A percentile compares a stretch with the other conserved stretches of the same genome.
These are phyloP conservation scores for Aurifilum marmelostoma DNA, from an alignment of 2,329 filamentous ascomycete genomes.

Conservation along the genomic window DNA sequence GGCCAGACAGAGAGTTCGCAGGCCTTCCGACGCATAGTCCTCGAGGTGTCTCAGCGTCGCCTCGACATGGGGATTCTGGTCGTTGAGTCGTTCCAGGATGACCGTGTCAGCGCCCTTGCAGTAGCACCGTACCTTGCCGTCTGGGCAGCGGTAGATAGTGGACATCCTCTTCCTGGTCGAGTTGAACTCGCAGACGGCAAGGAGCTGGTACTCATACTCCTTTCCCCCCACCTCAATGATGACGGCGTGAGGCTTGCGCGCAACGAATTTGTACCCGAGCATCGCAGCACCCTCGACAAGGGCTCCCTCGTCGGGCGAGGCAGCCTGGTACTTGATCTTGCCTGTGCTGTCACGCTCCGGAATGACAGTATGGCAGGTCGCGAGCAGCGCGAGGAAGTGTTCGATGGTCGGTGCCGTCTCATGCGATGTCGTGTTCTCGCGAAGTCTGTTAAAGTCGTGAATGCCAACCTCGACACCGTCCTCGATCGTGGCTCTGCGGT, in stretches of 20 bases:
- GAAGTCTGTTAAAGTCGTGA: slow-evolving; percentile 79
- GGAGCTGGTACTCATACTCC: slow-evolving; percentile 81
- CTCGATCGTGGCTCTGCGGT: slow-evolving; percentile 77
- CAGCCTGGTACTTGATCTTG: slow-evolving; percentile 95
- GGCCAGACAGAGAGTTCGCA: slow-evolving; percentile 91
- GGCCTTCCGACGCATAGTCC: slow-evolving; percentile 94
- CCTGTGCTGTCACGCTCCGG: slow-evolving; percentile 79
- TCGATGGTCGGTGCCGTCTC: slow-evolving; percentile 59
- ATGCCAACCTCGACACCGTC: slow-evolving; percentile 79
- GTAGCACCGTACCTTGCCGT: slow-evolving; percentile 92
- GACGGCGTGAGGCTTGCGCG: slow-evolving; percentile 86
- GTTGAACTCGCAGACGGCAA: slow-evolving; percentile 99
- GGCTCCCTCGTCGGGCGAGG: slow-evolving; percentile 96
- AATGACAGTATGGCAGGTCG: slow-evolving; percentile 96
- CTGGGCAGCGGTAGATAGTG: slow-evolving; percentile 92
- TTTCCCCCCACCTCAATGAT: slow-evolving; percentile 76
- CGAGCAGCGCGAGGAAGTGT: slow-evolving; percentile 84
- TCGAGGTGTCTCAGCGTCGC: slow-evolving; percentile 93
- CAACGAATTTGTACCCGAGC: slow-evolving; percentile 87
- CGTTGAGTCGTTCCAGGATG: slow-evolving; percentile 85
- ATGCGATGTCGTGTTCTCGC: slow-evolving; percentile 67
- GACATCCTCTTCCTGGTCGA: slow-evolving; percentile 98
- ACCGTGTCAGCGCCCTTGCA: slow-evolving; percentile 98
- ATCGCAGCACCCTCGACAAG: slow-evolving; percentile 86
- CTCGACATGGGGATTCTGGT: slow-evolving; percentile 85